These are phyloP conservation scores for Diaporthe longicolla DNA, from an alignment of 2,329 filamentous ascomycete genomes.

Conservation along the genomic window DNA sequence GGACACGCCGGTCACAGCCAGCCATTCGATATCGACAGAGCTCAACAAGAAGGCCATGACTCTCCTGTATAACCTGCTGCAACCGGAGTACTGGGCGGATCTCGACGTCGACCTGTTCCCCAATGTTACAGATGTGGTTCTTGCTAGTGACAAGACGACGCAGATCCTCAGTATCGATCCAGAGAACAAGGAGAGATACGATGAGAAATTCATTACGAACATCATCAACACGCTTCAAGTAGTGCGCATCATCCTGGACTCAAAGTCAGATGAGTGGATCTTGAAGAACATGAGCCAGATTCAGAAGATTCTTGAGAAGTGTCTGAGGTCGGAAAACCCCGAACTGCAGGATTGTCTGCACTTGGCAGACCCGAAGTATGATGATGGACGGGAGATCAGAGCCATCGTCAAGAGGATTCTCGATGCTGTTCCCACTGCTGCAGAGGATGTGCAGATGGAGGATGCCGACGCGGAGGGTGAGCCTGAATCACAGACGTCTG, in stretches of 20 bases:
- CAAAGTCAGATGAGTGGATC: constrained; percentile 93
- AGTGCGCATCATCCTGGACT: constrained; percentile 88
- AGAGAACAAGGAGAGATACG: constrained; percentile 78
- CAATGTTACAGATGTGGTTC: constrained; percentile 88
- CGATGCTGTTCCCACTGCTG: constrained; percentile 78
- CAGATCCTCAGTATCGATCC: constrained; percentile 71
- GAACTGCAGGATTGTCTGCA: constrained; percentile 96
- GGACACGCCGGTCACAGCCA: constrained; percentile 62
- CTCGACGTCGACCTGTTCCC: constrained; percentile 92
- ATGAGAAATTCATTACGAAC: constrained; percentile 86
- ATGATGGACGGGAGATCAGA: constrained; percentile 78
- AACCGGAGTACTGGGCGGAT: constrained; percentile 91
- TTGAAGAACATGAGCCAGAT: constrained; percentile 81
- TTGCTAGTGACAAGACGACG: constrained; percentile 84
- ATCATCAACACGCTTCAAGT: constrained; percentile 97
- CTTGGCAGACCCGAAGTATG: constrained; percentile 76
- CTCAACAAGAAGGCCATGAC: constrained; percentile 88
- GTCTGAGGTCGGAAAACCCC: constrained; percentile 87
- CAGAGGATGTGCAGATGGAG: constrained; percentile 78
- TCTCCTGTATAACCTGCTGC: constrained; percentile 86
- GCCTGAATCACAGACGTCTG: constrained; percentile 83
- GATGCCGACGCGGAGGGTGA: constrained; percentile 88
- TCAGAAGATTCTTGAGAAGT: constrained; percentile 91
- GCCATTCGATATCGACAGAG: constrained; percentile 75
- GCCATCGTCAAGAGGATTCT: constrained; percentile 87